These are phyloP conservation scores for Penicillium robsamsonii DNA, from an alignment of 495 filamentous ascomycete genomes.

Conservation along the genomic window DNA sequence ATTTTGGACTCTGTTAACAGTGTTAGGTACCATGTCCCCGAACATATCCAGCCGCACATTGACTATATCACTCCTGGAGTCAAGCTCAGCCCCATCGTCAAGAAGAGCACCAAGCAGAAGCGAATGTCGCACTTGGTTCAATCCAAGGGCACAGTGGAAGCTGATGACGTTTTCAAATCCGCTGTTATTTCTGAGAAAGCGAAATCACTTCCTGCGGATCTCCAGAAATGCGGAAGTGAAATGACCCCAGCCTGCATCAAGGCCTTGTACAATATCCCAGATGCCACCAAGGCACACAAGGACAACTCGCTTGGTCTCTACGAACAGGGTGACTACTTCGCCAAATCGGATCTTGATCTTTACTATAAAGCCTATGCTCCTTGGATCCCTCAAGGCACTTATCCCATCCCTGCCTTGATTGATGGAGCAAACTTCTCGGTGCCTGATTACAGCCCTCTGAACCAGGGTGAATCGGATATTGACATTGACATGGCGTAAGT, in stretches of 20 bases:
- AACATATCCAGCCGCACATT: slow-evolving; percentile 48
- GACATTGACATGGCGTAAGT: slow-evolving; percentile 47
- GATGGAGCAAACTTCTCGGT: slow-evolving; percentile 41
- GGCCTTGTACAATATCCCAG: slow-evolving; percentile 52
- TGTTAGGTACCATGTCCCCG: slow-evolving; percentile 53
- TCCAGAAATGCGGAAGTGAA: slow-evolving; percentile 38
- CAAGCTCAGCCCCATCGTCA: slow-evolving; percentile 35
- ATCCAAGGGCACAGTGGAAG: slow-evolving; percentile 12
- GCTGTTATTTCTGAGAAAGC: slow-evolving; percentile 20
- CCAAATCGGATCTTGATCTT: slow-evolving; percentile 55
- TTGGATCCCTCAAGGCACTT: slow-evolving; percentile 41
- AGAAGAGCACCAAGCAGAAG: slow-evolving; percentile 26
- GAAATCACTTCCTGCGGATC: slow-evolving; percentile 15
- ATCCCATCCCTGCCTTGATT: slow-evolving; percentile 41
- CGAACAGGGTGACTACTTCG: slow-evolving; percentile 48
- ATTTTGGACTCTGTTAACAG: not conserved
- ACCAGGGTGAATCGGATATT: slow-evolving; percentile 45
- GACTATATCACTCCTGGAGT: slow-evolving; percentile 61
- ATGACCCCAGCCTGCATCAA: slow-evolving; percentile 57
- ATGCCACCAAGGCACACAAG: slow-evolving; percentile 30
- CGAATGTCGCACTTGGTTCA: slow-evolving; percentile 22
- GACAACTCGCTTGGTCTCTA: slow-evolving; percentile 55
- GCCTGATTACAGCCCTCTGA: slow-evolving; percentile 26
- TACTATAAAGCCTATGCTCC: slow-evolving; percentile 53
- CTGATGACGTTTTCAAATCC: not conserved